phyloP scores from a whole-genome alignment of 441 rosid genomes.

The Melastoma candidum region DNA sequence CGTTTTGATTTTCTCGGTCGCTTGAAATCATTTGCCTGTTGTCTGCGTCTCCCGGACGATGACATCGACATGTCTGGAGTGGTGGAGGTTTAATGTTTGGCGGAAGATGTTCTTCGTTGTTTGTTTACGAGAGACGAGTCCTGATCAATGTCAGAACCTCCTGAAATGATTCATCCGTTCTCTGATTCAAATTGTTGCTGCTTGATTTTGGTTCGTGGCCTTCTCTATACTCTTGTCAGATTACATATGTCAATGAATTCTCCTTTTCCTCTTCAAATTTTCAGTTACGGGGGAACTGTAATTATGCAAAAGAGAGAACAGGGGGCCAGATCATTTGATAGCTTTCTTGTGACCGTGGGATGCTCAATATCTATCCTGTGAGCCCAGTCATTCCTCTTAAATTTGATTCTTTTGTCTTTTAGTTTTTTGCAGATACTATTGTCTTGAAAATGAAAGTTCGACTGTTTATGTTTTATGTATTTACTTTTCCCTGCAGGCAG shows the following conservation, averaged over 20 bases:
- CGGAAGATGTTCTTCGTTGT: no score
- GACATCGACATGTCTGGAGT: no score
- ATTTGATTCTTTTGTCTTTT: background rate
- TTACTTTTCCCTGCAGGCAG: conserved; percentile 40
- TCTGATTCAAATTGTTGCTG: background rate
- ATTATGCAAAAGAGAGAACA: conserved; percentile 88
- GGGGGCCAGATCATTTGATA: conserved; percentile 61
- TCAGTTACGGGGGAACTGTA: conserved; percentile 77
- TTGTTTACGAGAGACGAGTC: no score
- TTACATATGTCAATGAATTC: background rate
- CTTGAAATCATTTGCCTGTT: background rate
- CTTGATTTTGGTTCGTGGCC: conserved; percentile 6
- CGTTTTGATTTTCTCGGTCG: background rate
- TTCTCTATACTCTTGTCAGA: no score
- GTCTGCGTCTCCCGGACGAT: no score
- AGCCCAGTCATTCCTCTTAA: conserved; percentile 6
- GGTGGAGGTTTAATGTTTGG: no score
- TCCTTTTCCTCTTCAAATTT: conserved; percentile 6
- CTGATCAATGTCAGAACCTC: no score
- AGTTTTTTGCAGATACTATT: no score
- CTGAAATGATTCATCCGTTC: no score
- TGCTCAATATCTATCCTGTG: conserved; percentile 87
- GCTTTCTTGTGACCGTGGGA: conserved; percentile 79
- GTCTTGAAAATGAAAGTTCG: background rate
- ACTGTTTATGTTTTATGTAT: conserved; percentile 6